A percentile compares a stretch with the other conserved stretches of the same genome.
phyloP scores from a whole-genome alignment of 2,329 filamentous ascomycete genomes.

The Monosporascus sp. region DNA sequence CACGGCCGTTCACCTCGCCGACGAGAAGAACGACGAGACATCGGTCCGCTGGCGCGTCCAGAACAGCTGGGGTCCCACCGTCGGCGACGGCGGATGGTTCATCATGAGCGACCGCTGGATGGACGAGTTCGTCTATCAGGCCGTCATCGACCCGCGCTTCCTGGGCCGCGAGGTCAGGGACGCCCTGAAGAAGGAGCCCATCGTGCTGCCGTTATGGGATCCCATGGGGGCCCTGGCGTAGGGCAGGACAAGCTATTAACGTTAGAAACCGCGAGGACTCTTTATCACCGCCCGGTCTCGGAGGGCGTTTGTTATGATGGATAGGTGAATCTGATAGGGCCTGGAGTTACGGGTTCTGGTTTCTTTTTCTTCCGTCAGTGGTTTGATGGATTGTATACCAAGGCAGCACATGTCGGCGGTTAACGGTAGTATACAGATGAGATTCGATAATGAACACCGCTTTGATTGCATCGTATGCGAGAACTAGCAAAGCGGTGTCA shows the following conservation, averaged over 20 bases:
- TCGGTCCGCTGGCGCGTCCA: conserved; percentile 78
- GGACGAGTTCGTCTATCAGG: conserved; percentile 80
- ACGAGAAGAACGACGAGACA: conserved; percentile 44
- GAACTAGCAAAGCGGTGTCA: too few relatives aligned
- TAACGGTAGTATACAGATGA: too few relatives aligned
- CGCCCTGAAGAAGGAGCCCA: conserved; percentile 64
- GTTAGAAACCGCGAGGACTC: too few relatives aligned
- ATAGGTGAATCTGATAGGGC: too few relatives aligned
- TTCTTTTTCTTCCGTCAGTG: too few relatives aligned
- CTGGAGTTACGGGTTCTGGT: too few relatives aligned
- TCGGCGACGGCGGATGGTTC: conserved; percentile 77
- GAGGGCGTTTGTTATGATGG: too few relatives aligned
- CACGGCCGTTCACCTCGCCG: conserved; percentile 75
- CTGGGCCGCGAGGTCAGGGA: conserved; percentile 62
- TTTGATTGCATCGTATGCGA: too few relatives aligned
- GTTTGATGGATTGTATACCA: too few relatives aligned
- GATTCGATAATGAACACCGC: too few relatives aligned
- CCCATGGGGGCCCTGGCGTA: conserved; percentile 71
- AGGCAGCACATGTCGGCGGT: too few relatives aligned
- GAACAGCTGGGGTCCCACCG: conserved; percentile 72
- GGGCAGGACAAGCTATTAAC: not conserved
- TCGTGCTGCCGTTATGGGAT: conserved; percentile 73
- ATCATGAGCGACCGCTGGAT: conserved; percentile 83
- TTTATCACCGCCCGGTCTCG: too few relatives aligned
- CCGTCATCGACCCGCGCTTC: conserved; percentile 71